Evolutionary conservation across 495 filamentous ascomycete genomes (phyloP).

Genomic region (Neurospora discreta): DNA sequence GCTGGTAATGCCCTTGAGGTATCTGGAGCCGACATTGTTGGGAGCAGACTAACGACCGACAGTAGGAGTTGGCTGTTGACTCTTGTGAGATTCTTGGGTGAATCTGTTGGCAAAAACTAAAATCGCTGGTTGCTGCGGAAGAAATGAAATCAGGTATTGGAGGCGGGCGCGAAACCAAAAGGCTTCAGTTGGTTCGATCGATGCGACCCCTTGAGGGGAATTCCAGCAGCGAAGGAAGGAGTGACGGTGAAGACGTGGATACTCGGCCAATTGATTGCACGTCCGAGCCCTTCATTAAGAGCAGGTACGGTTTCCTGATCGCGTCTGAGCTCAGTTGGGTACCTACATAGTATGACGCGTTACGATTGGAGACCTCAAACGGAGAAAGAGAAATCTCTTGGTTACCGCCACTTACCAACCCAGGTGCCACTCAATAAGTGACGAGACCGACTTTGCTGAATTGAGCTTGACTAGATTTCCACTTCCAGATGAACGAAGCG

Average conservation of each 20-base stretch:
- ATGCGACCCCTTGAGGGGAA: background rate
- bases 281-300: background rate
- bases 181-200: background rate
- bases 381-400: background rate
- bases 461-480: too few relatives aligned
- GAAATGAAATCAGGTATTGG: background rate
- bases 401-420: background rate
- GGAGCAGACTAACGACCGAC: background rate
- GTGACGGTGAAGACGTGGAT: background rate
- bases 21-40: background rate
- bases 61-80: background rate
- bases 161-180: background rate
- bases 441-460: background rate
- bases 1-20: background rate
- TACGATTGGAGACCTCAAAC: background rate
- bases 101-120: background rate
- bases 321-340: background rate
- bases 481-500: background rate
- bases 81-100: background rate
- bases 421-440: background rate
- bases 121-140: background rate
- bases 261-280: background rate
- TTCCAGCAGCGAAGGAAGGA: background rate
- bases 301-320: background rate
- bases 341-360: too few relatives aligned